Base-by-base conservation (phyloP, 2,329 filamentous ascomycete species). In the Hirsutella minnesotensis region DNA sequence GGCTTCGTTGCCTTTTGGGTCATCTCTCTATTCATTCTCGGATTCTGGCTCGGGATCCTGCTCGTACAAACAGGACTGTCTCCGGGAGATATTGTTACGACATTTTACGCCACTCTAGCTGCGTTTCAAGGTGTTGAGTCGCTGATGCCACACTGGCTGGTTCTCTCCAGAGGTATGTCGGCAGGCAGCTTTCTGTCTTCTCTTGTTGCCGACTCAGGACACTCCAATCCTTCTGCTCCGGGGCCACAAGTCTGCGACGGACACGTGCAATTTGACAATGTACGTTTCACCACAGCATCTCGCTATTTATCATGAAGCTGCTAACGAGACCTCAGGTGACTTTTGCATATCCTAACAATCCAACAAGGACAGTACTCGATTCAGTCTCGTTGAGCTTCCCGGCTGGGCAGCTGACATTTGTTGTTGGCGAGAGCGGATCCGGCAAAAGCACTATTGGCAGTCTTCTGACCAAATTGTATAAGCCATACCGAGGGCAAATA, bases 391-490 rank as follows among this genome's bases (percentile, higher is more conserved):
- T 95, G 47, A 74, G 70, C 49, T 90, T 96, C 44, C 75, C 79
- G 0, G 70, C 81, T 0, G 81, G 84, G 0, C 70, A 84, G 47
- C 78, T 82, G 3, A 86, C 80, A 0, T 95, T 92, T 54, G 69
- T 96, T 2, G 77, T 95, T 40, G 92, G 90, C 0, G 75, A 73
- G 53, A 95, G 87, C 54, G 92, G 92, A 0, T 95, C 86, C 2
- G 90, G 90, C 0, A 96, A 96, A 60, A 95, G 87, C 51, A 96
- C 90, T 0, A 56, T 96, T 1, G 81, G 83, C 1, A 87, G 86
- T 55, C 69, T 96, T 1, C 69, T 96, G 1, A 70, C 88, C 40
- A 77, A 81, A 12, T 84, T 94, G 51, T 95, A 95, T 55, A 67
- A 75, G 7, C 77, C 85, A 0, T 60, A 64, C 0, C 64, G 64